phyloP scores from a whole-genome alignment of 495 filamentous ascomycete species.

The Aspergillus mulundensis region DNA sequence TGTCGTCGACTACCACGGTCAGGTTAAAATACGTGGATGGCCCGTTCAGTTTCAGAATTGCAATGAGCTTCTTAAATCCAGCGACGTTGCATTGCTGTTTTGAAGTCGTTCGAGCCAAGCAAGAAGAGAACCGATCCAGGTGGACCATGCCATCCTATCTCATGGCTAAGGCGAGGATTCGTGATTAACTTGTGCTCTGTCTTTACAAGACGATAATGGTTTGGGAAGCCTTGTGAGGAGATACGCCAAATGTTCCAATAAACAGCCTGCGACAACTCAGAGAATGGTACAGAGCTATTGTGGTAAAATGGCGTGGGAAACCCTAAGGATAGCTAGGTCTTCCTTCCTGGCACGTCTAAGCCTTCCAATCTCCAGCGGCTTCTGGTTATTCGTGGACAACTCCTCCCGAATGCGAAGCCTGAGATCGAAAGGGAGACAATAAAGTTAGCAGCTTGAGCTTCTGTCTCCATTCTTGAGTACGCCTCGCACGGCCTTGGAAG shows the following conservation, averaged over 20 bases:
- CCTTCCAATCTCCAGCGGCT: slow-evolving; percentile 13
- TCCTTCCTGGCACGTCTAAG: not conserved
- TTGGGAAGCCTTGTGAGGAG: slow-evolving; percentile 9
- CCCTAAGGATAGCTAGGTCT: slow-evolving; percentile 15
- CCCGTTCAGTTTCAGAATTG: slow-evolving; percentile 2
- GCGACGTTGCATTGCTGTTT: slow-evolving; percentile 12
- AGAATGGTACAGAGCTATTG: slow-evolving; percentile 21
- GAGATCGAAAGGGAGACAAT: slow-evolving; percentile 13
- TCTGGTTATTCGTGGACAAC: slow-evolving; percentile 10
- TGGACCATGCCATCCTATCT: slow-evolving; percentile 8
- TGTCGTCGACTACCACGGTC: slow-evolving; percentile 15
- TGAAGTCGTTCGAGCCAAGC: slow-evolving; percentile 11
- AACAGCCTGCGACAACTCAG: slow-evolving; percentile 30
- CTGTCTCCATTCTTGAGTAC: not conserved
- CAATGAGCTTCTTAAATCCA: slow-evolving; percentile 17
- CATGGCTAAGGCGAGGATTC: not conserved
- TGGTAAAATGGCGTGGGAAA: slow-evolving; percentile 19
- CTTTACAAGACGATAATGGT: slow-evolving; percentile 9
- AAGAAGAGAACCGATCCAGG: slow-evolving; percentile 12
- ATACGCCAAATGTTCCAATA: slow-evolving; percentile 18
- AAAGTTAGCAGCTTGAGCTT: slow-evolving; percentile 8
- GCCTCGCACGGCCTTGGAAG: slow-evolving; percentile 3
- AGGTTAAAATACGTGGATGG: slow-evolving; percentile 12
- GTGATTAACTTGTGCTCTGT: not conserved
- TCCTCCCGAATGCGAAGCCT: slow-evolving; percentile 14